Percentiles rank a stretch among this genome's conserved stretches.
These are phyloP conservation scores for Xylariaceae sp. DNA, from an alignment of 2,329 filamentous ascomycete species.

Conservation along the genomic window DNA sequence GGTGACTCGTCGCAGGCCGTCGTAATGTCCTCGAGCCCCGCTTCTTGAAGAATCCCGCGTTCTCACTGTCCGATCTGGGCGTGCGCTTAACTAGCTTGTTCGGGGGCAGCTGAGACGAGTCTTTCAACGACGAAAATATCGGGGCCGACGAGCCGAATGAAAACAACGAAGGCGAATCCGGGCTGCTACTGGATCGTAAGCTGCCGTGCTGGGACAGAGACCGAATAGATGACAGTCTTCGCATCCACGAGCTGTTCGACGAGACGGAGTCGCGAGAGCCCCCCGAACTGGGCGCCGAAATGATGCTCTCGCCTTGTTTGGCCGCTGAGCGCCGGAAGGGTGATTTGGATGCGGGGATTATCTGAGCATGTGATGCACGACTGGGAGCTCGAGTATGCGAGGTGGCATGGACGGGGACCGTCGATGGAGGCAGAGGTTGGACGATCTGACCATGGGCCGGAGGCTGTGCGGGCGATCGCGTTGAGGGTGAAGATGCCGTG, in stretches of 20 bases:
- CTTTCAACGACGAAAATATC: constrained; percentile 46
- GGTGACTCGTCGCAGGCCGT: constrained; percentile 72
- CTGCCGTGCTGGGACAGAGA: constrained; percentile 61
- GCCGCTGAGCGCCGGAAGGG: constrained; percentile 41
- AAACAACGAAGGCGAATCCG: constrained; percentile 61
- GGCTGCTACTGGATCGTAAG: constrained; percentile 57
- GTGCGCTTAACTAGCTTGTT: constrained; percentile 77
- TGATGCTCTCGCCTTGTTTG: constrained; percentile 29
- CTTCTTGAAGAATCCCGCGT: constrained; percentile 39
- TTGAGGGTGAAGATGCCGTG: constrained; percentile 30
- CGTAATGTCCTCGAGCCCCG: constrained; percentile 56
- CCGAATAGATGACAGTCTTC: constrained; percentile 57
- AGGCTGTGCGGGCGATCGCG: constrained; percentile 8
- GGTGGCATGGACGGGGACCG: constrained; percentile 14
- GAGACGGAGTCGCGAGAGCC: constrained; percentile 52
- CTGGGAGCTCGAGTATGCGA: constrained; percentile 29
- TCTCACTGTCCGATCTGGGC: constrained; percentile 48
- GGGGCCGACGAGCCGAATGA: constrained; percentile 63
- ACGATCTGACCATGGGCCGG: constrained; percentile 36
- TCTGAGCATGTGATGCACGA: constrained; percentile 33
- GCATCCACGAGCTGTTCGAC: constrained; percentile 66
- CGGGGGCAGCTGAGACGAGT: constrained; percentile 47
- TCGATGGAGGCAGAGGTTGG: constrained; percentile 23
- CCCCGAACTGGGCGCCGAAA: constrained; percentile 35
- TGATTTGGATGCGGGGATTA: constrained; percentile 37